Evolutionary conservation across 352 stramenopile species (phyloP), one percentile per base, ranked within the genome.

Genomic region (Pythium aquatile): DNA sequence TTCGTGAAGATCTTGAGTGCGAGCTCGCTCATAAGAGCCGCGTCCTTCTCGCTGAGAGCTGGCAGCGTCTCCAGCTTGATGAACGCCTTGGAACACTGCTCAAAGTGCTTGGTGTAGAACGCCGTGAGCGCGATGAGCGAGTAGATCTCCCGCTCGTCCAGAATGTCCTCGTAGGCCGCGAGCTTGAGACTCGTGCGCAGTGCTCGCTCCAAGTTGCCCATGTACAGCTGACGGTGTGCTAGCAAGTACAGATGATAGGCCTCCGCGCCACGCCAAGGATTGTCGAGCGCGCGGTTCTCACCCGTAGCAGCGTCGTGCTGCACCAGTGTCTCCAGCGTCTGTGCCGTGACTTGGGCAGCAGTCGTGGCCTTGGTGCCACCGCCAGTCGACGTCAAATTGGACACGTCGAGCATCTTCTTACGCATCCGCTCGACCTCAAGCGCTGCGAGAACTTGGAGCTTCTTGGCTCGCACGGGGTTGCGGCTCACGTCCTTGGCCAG

Each of bases 231-330:
- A 1, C 90, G 75, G 61, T 98, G 92, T 5, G 93, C 90, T 3
- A 98, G 77, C 65, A 98, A 71, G 63, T 96, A 98, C 55, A 98
- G 87, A 68, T 98, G 94, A 67, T 97, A 98, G 5, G 93, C 94
- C 65, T 97, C 94, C 9, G 94, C 94, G 6, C 92, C 94, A 51
- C 94, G 83, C 94, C 94, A 98, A 3, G 93, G 91, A 55, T 96
- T 97, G 68, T 98, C 94, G 40, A 98, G 73, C 5, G 82, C 80
- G n/a, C 84, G 79, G 56, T 78, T 86, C 55, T 95, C 86, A 6
- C 86, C 85, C 13, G 84, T 94, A 8, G 86, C 83, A 2, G 86
- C 84, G 57, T 94, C 84, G 68, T 93, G 83, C 55, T 93, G 90
- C 47, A 98, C 94, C 2, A 98, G 77, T 30, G 85, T 98, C 51